These are phyloP conservation scores for Magnolia sinica DNA, from an alignment of 164 flowering plant species.

Conservation along the genomic window DNA sequence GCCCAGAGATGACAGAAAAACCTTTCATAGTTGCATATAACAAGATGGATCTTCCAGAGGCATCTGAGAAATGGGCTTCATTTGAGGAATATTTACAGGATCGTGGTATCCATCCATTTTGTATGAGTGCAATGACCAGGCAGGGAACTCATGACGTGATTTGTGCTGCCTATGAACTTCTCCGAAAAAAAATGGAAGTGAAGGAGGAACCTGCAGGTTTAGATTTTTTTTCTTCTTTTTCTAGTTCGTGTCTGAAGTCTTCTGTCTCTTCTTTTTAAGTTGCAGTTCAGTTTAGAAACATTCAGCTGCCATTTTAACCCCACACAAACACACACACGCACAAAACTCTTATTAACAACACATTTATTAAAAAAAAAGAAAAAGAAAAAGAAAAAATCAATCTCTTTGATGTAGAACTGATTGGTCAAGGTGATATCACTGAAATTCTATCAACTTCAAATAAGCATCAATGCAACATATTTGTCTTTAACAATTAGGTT, in stretches of 20 bases:
- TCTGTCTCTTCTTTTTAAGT: neutral
- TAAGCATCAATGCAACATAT: neutral
- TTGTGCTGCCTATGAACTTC: constrained; percentile 72
- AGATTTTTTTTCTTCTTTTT: too few species aligned
- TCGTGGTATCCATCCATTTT: constrained; percentile 66
- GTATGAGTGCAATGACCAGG: constrained; percentile 83
- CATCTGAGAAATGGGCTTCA: constrained; percentile 70
- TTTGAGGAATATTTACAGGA: constrained; percentile 56
- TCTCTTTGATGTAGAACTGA: neutral
- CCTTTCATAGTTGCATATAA: constrained; percentile 81
- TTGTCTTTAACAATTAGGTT: neutral
- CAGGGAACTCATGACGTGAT: constrained; percentile 82
- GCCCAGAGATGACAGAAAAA: constrained; percentile 81
- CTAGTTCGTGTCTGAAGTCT: neutral
- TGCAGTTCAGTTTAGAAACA: too few species aligned
- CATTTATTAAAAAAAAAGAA: too few species aligned
- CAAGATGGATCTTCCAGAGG: constrained; percentile 96
- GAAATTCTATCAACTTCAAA: neutral
- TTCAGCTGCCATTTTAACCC: too few species aligned
- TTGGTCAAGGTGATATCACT: neutral
- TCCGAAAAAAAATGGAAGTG: constrained; percentile 33
- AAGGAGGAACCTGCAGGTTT: constrained; percentile 27
- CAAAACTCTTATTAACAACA: neutral
- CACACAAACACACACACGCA: too few species aligned
- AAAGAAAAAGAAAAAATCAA: neutral